These are phyloP conservation scores for Cardamine resedifolia DNA, from an alignment of 345 rosid species.

Conservation along the genomic window DNA sequence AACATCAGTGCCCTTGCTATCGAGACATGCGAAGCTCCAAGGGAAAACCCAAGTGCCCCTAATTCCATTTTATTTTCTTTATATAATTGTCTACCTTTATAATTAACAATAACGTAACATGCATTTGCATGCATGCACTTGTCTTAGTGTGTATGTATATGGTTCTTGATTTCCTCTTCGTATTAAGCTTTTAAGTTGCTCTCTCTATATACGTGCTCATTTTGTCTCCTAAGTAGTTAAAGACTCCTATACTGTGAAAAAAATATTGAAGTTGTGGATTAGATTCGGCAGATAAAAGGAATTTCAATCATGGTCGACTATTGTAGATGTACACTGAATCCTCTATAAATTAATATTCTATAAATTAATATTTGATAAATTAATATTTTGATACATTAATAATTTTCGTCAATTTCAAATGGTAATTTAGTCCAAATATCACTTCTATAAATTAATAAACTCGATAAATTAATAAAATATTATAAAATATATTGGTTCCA, in stretches of 20 bases:
- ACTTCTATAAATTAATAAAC: no score
- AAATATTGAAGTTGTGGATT: not conserved
- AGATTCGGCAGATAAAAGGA: not conserved
- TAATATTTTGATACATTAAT: no score
- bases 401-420: no score
- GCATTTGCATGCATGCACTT: slow-evolving; percentile 13
- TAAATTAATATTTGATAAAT: no score
- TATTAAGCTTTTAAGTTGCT: not conserved
- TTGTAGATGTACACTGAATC: no score
- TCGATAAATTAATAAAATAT: no score
- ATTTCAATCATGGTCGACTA: not conserved
- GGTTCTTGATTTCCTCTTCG: not conserved
- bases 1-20: slow-evolving; percentile 64
- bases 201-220: not conserved
- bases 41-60: slow-evolving; percentile 70
- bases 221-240: not conserved
- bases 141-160: not conserved
- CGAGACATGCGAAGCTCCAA: slow-evolving; percentile 53
- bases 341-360: no score
- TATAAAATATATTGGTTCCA: no score
- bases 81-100: not conserved
- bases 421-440: no score
- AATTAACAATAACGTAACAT: not conserved
- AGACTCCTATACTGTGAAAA: not conserved
- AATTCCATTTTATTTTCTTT: not conserved